Conservation (phyloP, 2,329 filamentous ascomycete genomes). For the Blastomyces percursus region DNA sequence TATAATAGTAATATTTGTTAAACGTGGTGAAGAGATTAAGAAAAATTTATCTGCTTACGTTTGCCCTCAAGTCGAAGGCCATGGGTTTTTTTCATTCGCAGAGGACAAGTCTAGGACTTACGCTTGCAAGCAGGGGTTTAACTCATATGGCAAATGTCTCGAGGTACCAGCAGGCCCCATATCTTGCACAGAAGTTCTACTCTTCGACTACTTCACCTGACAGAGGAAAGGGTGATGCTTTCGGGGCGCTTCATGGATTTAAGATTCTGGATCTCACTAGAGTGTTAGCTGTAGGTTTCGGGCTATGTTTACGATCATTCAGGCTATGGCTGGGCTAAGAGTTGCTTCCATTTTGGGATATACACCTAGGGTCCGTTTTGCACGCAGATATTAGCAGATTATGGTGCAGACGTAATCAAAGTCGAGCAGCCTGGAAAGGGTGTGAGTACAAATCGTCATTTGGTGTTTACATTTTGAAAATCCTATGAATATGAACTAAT, state of each 20-base stretch:
- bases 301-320: neutral
- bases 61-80: neutral
- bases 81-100: neutral
- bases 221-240: neutral
- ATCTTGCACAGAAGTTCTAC: neutral
- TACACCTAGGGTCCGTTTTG: conserved; percentile 27
- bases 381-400: conserved; percentile 38
- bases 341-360: neutral
- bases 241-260: conserved; percentile 16
- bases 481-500: neutral
- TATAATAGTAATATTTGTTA: neutral
- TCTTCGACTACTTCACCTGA: neutral
- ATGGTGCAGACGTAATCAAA: conserved; percentile 34
- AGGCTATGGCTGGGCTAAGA: neutral
- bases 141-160: neutral
- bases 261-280: conserved; percentile 23
- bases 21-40: neutral
- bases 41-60: neutral
- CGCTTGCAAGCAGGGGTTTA: neutral
- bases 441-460: conserved; percentile 18
- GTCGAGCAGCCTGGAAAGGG: conserved; percentile 30
- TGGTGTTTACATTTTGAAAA: conserved; percentile 15
- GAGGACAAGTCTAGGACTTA: neutral
- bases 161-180: neutral
- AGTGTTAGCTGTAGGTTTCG: conserved; percentile 20